Base-by-base conservation (phyloP, 2,329 filamentous ascomycete species). In the Ceratocystis alfenasii region DNA sequence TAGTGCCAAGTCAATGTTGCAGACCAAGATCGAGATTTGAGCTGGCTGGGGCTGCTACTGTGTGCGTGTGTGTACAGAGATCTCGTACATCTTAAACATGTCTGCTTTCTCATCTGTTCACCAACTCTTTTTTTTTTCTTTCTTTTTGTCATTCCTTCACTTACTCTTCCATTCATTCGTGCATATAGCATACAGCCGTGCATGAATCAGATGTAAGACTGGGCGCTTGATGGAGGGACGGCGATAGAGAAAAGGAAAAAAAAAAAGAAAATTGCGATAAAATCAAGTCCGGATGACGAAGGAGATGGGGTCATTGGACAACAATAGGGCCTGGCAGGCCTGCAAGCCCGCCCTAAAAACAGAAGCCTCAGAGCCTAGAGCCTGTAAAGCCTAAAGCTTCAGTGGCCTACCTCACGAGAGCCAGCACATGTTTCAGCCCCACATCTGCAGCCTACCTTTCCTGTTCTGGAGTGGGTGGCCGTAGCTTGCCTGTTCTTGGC, bases 121-220 rank as follows among this genome's bases (percentile, higher is more conserved):
- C 36, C 36, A 41, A 12, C 4, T 12, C 10, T 12, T 36, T 41
- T 41, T 3, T 41, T 41, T 3, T 30, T 4, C 2, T 15, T 4
- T 41, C 3, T 41, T 41, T 12, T 28, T 28, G 28, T 4, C 1
- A 53, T 25, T 2, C 48, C n/a, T 25, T 53, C n/a, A 53, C 10
- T 53, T 17, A 53, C 10, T 22, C 15, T 17, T 50, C 5, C 46
- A 17, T 50, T 50, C 22, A 25, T 25, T 25, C 48, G 25, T 53
- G 48, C 53, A n/a, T 30, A 59, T 17, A 59, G 46, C 10, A 59
- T 15, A 25, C 22, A 55, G 53, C 8, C 53, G 17, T 36, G 28
- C 25, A 59, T 30, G 53, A 59, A 59, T 59, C 55, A 17, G n/a
- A 59, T 25, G n/a, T n/a, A 20, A 30, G 55, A 30, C 55, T 30